A percentile compares a stretch with the other conserved stretches of the same genome.
Conservation (phyloP, 2,329 filamentous ascomycete genomes). For the Claviceps capensis region DNA sequence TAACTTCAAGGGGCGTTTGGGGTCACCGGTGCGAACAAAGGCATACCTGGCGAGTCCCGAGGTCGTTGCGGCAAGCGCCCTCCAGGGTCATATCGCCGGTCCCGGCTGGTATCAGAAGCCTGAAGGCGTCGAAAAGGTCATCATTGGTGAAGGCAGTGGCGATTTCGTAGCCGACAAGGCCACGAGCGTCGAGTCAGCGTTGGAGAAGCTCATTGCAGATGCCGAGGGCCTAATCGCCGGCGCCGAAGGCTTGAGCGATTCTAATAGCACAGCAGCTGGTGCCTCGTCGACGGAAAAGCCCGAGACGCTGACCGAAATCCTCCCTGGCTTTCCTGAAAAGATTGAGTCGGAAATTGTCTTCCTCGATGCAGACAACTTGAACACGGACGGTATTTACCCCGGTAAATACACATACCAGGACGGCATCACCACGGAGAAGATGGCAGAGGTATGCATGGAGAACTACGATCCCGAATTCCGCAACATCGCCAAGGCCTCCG, state of each 20-base stretch:
- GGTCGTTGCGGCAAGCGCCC: conserved; percentile 79
- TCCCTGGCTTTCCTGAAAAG: conserved; percentile 1
- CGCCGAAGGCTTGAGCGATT: conserved; percentile 32
- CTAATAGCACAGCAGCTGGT: not conserved
- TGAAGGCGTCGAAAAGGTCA: conserved; percentile 50
- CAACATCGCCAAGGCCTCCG: conserved; percentile 47
- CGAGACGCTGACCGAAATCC: conserved; percentile 8
- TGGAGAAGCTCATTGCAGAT: conserved; percentile 58
- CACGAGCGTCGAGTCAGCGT: conserved; percentile 48
- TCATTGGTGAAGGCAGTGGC: conserved; percentile 59
- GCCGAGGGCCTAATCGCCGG: conserved; percentile 48
- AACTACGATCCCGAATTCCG: conserved; percentile 76
- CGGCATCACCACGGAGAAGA: conserved; percentile 57
- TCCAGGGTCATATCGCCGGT: conserved; percentile 57
- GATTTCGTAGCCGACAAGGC: conserved; percentile 33
- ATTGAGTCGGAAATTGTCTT: not conserved
- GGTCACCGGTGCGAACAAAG: not conserved
- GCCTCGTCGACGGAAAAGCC: not conserved
- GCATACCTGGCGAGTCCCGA: conserved; percentile 67
- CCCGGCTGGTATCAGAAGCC: conserved; percentile 69
- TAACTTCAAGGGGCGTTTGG: conserved; percentile 61
- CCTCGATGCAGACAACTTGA: not conserved
- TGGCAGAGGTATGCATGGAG: conserved; percentile 85
- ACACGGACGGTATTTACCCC: conserved; percentile 1
- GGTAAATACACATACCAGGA: conserved; percentile 87